phyloP scores from a whole-genome alignment of 2,329 filamentous ascomycete species.

The Thielaviopsis euricoi region DNA sequence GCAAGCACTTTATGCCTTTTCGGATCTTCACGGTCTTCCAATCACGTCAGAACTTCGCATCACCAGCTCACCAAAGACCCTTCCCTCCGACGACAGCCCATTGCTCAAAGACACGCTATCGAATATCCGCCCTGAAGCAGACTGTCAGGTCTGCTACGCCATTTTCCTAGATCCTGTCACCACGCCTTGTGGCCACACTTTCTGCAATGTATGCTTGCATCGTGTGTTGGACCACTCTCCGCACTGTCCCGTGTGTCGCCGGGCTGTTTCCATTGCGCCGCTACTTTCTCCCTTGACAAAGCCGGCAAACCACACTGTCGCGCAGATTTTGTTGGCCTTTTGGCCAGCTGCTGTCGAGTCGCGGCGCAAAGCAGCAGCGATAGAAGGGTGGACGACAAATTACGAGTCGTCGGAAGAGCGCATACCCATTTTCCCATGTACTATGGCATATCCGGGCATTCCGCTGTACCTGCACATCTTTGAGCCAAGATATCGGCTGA shows the following conservation, averaged over 20 bases:
- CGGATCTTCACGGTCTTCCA: neutral
- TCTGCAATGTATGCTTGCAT: constrained; percentile 65
- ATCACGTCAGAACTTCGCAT: neutral
- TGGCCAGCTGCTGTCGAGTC: constrained; percentile 49
- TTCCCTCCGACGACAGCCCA: neutral
- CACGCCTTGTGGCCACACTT: constrained; percentile 76
- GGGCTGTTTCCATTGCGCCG: constrained; percentile 36
- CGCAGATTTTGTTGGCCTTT: constrained; percentile 46
- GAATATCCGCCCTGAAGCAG: constrained; percentile 50
- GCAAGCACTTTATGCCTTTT: constrained; percentile 1
- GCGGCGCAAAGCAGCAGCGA: constrained; percentile 36
- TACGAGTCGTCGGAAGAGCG: constrained; percentile 23
- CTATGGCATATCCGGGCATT: constrained; percentile 65
- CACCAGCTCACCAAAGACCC: neutral
- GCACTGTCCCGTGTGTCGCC: constrained; percentile 67
- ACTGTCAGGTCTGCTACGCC: constrained; percentile 79
- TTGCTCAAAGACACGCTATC: constrained; percentile 41
- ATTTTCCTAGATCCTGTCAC: constrained; percentile 70
- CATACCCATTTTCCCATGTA: constrained; percentile 65
- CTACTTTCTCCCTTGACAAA: constrained; percentile 24
- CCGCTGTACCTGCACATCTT: constrained; percentile 83
- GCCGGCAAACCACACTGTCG: constrained; percentile 46
- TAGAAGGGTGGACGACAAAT: constrained; percentile 35
- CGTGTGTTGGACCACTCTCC: constrained; percentile 61
- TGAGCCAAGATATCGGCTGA: constrained; percentile 78